Conservation (phyloP, 2,329 filamentous ascomycete species). For the Talaromyces sp. region DNA sequence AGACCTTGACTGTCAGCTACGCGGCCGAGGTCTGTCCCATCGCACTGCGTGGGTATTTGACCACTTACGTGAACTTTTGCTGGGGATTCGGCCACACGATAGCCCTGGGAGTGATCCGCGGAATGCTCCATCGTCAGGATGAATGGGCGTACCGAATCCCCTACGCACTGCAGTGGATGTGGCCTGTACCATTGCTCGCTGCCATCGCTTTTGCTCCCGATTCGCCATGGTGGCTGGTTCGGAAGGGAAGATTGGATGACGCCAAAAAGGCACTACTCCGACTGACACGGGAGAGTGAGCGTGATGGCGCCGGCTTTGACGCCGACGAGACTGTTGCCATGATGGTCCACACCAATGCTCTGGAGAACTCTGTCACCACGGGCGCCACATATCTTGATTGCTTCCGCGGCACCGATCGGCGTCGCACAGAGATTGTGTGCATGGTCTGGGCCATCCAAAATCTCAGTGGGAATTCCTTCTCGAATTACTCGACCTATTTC, state of each 20-base stretch:
- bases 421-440: slow-evolving; percentile 39
- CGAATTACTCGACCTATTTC: slow-evolving; percentile 44
- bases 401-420: slow-evolving; percentile 36
- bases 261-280: slow-evolving; percentile 40
- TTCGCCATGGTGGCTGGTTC: slow-evolving; percentile 49
- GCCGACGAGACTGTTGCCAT: background rate
- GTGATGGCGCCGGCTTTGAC: background rate
- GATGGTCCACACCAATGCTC: slow-evolving; percentile 16
- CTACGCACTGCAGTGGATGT: slow-evolving; percentile 50
- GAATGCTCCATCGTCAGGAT: slow-evolving; percentile 42
- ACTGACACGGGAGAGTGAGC: slow-evolving; percentile 33
- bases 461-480: slow-evolving; percentile 39
- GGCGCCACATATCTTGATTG: slow-evolving; percentile 63
- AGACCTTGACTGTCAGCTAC: slow-evolving; percentile 43
- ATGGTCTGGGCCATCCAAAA: slow-evolving; percentile 42
- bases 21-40: slow-evolving; percentile 44
- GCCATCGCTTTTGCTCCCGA: slow-evolving; percentile 46
- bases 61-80: slow-evolving; percentile 43
- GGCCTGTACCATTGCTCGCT: slow-evolving; percentile 46
- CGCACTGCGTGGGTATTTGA: slow-evolving; percentile 40
- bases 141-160: slow-evolving; percentile 50
- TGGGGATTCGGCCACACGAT: slow-evolving; percentile 47
- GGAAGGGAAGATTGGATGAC: slow-evolving; percentile 40
- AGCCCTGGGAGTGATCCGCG: slow-evolving; percentile 46
- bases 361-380: slow-evolving; percentile 53